phyloP scores from a whole-genome alignment of 495 filamentous ascomycete species.

The Bacidia gigantensis region DNA sequence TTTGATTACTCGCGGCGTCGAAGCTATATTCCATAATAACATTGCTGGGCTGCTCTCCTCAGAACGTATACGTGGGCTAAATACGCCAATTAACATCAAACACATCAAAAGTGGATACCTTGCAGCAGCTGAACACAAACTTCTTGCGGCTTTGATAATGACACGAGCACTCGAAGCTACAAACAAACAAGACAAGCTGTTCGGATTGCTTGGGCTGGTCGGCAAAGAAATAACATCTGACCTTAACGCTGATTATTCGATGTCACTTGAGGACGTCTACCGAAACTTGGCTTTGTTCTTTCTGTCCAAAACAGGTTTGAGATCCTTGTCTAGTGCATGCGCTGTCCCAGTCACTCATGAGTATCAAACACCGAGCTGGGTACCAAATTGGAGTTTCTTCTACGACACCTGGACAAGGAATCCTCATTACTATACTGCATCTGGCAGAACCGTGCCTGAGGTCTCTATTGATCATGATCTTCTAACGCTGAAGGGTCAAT shows the following conservation, averaged over 20 bases:
- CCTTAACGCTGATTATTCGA: neutral
- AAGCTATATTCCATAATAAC: neutral
- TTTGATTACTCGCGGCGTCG: neutral
- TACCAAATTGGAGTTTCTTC: neutral
- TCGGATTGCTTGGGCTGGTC: neutral
- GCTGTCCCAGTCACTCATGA: neutral
- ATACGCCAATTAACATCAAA: neutral
- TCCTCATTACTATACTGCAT: neutral
- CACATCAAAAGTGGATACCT: neutral
- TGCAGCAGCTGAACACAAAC: neutral
- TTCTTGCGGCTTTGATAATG: neutral
- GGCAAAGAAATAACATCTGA: neutral
- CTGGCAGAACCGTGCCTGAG: neutral
- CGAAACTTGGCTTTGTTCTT: neutral
- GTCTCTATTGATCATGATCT: neutral
- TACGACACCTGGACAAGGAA: neutral
- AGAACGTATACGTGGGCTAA: neutral
- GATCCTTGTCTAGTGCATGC: neutral
- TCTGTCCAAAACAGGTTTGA: neutral
- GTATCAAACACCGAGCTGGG: neutral
- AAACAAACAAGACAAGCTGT: neutral
- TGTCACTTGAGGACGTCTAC: neutral
- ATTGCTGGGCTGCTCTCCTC: neutral
- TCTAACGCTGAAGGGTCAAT: neutral
- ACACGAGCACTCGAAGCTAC: neutral